Conservation (phyloP, 805 yeast species). For the Dipodascus geniculatus region DNA sequence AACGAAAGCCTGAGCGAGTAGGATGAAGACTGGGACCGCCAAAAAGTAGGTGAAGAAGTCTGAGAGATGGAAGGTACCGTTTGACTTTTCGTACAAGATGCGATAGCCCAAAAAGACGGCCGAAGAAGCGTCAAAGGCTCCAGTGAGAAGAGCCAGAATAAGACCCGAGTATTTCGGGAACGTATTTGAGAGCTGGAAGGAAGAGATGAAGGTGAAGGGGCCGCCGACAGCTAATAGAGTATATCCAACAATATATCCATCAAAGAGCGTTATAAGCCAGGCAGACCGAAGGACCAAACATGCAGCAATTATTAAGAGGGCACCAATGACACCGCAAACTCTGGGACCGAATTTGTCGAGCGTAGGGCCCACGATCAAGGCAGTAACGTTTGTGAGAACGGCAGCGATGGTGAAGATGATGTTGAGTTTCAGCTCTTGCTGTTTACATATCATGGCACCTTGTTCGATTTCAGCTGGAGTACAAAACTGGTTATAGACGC, state of each 20-base stretch:
- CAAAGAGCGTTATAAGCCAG: constrained; percentile 28
- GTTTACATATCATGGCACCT: constrained; percentile 35
- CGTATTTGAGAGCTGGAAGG: constrained; percentile 80
- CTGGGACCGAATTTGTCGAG: constrained; percentile 76
- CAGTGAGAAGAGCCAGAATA: constrained; percentile 71
- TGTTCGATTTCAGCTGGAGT: constrained; percentile 20
- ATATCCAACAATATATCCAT: constrained; percentile 67
- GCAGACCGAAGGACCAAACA: constrained; percentile 37
- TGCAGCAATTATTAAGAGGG: constrained; percentile 46
- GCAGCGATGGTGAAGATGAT: constrained; percentile 79
- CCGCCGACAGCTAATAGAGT: constrained; percentile 77
- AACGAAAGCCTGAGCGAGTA: constrained; percentile 57
- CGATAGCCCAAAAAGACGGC: constrained; percentile 74
- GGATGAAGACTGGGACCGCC: constrained; percentile 67
- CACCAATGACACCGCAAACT: constrained; percentile 64
- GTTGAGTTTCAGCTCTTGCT: constrained; percentile 77
- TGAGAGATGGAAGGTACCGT: constrained; percentile 31
- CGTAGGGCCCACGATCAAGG: constrained; percentile 70
- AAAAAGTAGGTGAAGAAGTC: constrained; percentile 58
- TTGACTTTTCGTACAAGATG: constrained; percentile 39
- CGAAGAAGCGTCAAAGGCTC: constrained; percentile 91
- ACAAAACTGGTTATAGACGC: constrained; percentile 61
- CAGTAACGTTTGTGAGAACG: constrained; percentile 72
- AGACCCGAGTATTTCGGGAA: constrained; percentile 78
- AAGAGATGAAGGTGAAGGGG: constrained; percentile 83